phyloP scores from a whole-genome alignment of 257 asterid species.

The Prunella vulgaris region DNA sequence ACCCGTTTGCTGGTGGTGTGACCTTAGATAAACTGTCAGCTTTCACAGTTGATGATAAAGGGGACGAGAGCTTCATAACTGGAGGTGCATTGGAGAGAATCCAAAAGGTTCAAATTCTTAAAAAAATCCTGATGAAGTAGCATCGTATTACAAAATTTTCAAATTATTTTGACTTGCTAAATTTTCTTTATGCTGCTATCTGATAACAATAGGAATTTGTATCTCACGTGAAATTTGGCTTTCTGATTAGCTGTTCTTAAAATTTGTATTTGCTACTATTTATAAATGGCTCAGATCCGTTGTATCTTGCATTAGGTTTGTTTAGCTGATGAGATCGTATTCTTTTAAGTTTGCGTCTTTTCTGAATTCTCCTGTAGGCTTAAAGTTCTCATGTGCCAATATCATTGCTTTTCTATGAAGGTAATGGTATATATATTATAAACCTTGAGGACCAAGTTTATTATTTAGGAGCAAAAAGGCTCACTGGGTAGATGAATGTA shows the following conservation, averaged over 20 bases:
- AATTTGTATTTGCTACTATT: neutral
- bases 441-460: neutral
- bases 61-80: conserved; percentile 78
- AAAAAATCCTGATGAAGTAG: conserved; percentile 2
- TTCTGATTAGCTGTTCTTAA: neutral
- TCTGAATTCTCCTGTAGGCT: neutral
- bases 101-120: conserved; percentile 63
- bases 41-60: conserved; percentile 81
- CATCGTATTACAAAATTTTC: neutral
- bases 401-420: neutral
- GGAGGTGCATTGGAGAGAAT: conserved; percentile 86
- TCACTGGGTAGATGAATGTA: conserved; percentile 7
- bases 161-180: neutral
- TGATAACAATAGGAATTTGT: neutral
- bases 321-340: conserved; percentile 4
- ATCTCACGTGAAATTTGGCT: neutral
- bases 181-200: neutral
- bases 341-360: neutral
- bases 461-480: neutral
- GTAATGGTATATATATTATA: neutral
- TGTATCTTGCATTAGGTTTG: neutral
- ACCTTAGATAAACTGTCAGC: conserved; percentile 91
- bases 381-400: neutral
- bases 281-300: neutral
- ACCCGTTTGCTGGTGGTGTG: conserved; percentile 89